Base-by-base conservation (phyloP, 1,139 yeast species). In the Saccharomyces hybrid region DNA sequence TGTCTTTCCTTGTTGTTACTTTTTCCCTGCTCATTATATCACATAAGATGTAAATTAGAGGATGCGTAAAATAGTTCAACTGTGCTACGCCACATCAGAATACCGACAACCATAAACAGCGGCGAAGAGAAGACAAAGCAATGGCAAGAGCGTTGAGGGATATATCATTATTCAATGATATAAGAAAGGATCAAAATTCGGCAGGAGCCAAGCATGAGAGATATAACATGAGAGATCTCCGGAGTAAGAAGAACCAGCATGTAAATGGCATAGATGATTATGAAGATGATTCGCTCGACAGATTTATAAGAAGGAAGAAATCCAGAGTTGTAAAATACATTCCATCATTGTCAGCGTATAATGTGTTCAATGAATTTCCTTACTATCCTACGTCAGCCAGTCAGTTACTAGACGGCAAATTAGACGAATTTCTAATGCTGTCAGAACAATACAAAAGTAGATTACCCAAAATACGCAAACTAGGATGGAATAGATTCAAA, bases 401-500 rank as follows among this genome's bases (percentile, higher is more conserved):
- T n/a, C 27, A 46, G 13, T 49, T 31, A 26, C 49, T 49, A 6
- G 51, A 44, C 7, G 51, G 51, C 23, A 57, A 52, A 19, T 52
- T 57, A 14, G 55, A 56, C 14, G 58, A 57, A 47, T 50, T 57
- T 28, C 52, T 46, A n/a, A 58, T 57, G 60, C 52, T 48, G 42
- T 50, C 54, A 8, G 60, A 57, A 13, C 55, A 48, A 51, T 52
- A 46, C 16, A 53, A 49, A 54, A 52, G 48, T 28, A 50, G 57
- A 42, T 28, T 55, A 32, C 48, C 54, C 11, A 53, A 56, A 29
- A 58, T 64, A 32, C 49, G 65, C 26, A 57, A 57, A 16, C 38
- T 64, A 9, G 71, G 71, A 1, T 56, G 59, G 56, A 55, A 60
- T 38, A 47, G 50, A 32, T 55, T 68, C 9, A 55, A 58, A 41